A percentile compares a stretch with the other conserved stretches of the same genome.
These are phyloP conservation scores for Chlorella sp. DNA, from an alignment of 139 green algal species.

Conservation along the genomic window DNA sequence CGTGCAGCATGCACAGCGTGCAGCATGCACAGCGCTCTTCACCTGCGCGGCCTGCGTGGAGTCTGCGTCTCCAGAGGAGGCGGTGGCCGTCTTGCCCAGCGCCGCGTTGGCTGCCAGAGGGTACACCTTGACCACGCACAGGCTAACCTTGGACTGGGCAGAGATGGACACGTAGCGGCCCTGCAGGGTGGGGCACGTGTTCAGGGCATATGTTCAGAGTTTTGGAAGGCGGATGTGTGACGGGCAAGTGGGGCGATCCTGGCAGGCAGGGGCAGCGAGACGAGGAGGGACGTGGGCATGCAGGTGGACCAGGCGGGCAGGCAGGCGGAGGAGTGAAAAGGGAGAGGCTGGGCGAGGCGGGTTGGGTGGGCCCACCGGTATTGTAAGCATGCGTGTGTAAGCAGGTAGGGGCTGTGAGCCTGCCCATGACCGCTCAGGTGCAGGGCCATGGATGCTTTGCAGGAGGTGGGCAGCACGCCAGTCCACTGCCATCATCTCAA, in stretches of 20 bases:
- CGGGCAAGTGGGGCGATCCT: neutral
- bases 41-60: neutral
- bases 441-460: neutral
- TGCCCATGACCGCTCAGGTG: no score
- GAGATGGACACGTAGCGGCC: slow-evolving; percentile 36
- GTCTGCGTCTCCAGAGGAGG: slow-evolving; percentile 4
- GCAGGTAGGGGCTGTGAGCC: no score
- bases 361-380: no score
- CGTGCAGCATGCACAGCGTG: no score
- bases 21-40: neutral
- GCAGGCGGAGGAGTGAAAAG: neutral
- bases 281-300: no score
- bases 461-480: neutral
- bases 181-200: neutral
- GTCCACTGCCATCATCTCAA: no score
- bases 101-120: slow-evolving; percentile 25
- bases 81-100: slow-evolving; percentile 32
- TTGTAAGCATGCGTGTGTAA: no score
- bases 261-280: neutral
- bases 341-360: no score
- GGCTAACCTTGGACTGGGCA: slow-evolving; percentile 6
- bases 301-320: no score
- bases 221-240: neutral
- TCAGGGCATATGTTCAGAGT: neutral
- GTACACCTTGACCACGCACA: slow-evolving; percentile 41